A percentile compares a stretch with the other conserved stretches of the same genome.
Conservation (phyloP, 306 rosid species). For the Argentina anserina region DNA sequence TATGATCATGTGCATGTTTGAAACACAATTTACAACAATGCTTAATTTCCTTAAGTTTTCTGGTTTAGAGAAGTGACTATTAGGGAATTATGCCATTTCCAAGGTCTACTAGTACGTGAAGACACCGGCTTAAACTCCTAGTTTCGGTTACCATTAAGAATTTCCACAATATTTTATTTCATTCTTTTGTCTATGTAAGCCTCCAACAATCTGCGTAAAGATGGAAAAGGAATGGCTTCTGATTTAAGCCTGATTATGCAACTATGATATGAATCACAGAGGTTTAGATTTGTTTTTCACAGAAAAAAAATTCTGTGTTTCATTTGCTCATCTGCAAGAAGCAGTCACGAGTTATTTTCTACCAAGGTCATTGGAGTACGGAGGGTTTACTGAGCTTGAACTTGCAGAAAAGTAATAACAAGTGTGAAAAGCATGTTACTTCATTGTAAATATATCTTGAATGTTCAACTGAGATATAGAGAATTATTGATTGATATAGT, state of each 20-base stretch:
- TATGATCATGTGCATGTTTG: not conserved
- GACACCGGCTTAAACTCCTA: not conserved
- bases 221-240: not conserved
- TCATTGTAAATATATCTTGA: not conserved
- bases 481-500: not conserved
- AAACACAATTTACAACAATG: not conserved
- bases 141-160: not conserved
- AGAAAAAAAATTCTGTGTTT: not conserved
- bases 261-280: not conserved
- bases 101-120: not conserved
- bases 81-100: not conserved
- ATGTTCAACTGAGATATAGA: not conserved
- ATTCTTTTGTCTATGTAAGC: not conserved
- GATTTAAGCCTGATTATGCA: not conserved
- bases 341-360: not conserved
- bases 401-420: not conserved
- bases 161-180: not conserved
- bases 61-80: not conserved
- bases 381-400: not conserved
- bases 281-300: not conserved
- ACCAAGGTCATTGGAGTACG: not conserved
- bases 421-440: not conserved
- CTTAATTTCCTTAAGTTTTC: not conserved
- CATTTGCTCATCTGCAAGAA: not conserved
- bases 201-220: not conserved